Conservation (phyloP, 306 rosid species). For the Alnus rubra region DNA sequence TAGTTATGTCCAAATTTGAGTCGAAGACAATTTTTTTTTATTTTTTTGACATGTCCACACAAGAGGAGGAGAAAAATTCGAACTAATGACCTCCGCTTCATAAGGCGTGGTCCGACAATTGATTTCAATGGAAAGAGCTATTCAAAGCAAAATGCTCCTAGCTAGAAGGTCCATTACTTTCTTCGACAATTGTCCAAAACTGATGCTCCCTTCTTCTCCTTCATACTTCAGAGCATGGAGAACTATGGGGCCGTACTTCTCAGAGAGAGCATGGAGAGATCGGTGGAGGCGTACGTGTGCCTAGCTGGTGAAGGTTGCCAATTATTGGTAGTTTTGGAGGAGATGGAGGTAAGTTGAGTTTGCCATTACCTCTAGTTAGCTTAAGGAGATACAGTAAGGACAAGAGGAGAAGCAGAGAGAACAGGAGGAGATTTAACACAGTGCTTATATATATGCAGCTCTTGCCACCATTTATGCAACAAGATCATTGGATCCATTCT, state of each 20-base stretch:
- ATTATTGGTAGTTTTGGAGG: constrained; percentile 38
- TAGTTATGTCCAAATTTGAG: too few relatives aligned
- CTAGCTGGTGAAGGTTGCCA: constrained; percentile 45
- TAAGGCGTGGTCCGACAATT: too few relatives aligned
- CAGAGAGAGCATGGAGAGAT: constrained; percentile 19
- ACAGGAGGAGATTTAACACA: neutral
- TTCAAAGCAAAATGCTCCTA: constrained; percentile 19
- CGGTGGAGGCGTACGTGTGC: constrained; percentile 34
- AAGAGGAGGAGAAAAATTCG: too few relatives aligned
- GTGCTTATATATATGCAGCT: neutral
- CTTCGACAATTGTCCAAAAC: constrained; percentile 19
- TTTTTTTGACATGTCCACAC: too few relatives aligned
- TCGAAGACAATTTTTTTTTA: too few relatives aligned
- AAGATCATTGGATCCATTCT: constrained; percentile 4
- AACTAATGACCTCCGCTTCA: too few relatives aligned
- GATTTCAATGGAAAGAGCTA: constrained; percentile 30
- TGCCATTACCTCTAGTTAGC: neutral
- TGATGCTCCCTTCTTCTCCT: neutral
- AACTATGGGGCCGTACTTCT: constrained; percentile 27
- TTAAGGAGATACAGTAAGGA: neutral
- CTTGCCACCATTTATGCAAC: neutral
- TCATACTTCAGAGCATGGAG: constrained; percentile 19
- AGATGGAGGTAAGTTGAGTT: neutral
- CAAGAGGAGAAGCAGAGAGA: neutral
- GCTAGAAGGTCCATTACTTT: constrained; percentile 15